A percentile compares a stretch with the other conserved stretches of the same genome.
Conservation (phyloP, 78 protist genomes). For the Dictyostelium brefeldianum region DNA sequence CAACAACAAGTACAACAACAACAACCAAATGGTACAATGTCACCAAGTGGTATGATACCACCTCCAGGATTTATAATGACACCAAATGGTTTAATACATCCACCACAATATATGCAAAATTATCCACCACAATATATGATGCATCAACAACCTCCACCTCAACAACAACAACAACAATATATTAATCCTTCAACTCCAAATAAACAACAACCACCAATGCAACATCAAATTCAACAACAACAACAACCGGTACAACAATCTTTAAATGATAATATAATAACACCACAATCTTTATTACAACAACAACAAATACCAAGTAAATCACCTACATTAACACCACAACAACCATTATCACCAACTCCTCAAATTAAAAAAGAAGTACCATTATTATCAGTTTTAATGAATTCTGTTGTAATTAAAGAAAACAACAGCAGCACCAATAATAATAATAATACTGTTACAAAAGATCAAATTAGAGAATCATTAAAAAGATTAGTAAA, state of each 20-base stretch:
- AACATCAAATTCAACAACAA: not conserved
- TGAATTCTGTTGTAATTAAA: slow-evolving; percentile 29
- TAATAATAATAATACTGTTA: not conserved
- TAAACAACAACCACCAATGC: not conserved
- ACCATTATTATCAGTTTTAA: slow-evolving; percentile 20
- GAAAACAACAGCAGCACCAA: not conserved
- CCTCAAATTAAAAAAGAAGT: slow-evolving; percentile 17
- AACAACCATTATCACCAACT: slow-evolving; percentile 21
- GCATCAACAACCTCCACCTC: not conserved
- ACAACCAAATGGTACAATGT: not conserved
- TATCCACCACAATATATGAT: slow-evolving; percentile 11
- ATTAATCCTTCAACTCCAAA: slow-evolving; percentile 9
- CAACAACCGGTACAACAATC: not conserved
- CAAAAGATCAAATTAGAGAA: slow-evolving; percentile 72
- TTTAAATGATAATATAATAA: not conserved
- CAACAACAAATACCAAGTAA: not conserved
- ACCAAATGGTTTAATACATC: not conserved
- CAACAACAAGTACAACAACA: slow-evolving; percentile 32
- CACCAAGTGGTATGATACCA: slow-evolving; percentile 23
- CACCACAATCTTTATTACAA: slow-evolving; percentile 8
- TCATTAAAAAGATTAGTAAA: slow-evolving; percentile 38
- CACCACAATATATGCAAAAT: slow-evolving; percentile 17
- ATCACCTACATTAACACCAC: not conserved
- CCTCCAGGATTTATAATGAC: slow-evolving; percentile 29
- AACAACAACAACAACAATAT: not conserved